Conservation (phyloP, 2,329 filamentous ascomycete genomes). For the Dothiorella sarmentorum region DNA sequence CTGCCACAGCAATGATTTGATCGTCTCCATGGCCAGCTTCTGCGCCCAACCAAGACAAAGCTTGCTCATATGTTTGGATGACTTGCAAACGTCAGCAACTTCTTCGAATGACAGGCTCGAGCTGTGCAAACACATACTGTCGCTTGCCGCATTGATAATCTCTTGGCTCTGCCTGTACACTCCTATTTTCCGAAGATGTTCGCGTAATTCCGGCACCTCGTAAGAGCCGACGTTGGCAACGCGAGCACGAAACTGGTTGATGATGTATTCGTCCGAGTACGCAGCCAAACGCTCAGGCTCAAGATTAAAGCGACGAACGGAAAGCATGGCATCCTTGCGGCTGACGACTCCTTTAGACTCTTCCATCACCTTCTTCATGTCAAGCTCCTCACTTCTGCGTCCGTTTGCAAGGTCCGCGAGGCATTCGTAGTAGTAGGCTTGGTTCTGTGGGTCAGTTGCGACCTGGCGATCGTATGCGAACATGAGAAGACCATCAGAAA, state of each 20-base stretch:
- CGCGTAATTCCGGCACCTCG: constrained; percentile 55
- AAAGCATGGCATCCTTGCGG: constrained; percentile 53
- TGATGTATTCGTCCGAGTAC: constrained; percentile 58
- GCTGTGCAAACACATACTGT: background rate
- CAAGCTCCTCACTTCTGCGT: constrained; percentile 55
- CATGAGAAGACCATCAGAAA: constrained; percentile 58
- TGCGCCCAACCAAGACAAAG: constrained; percentile 57
- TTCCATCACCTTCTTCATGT: constrained; percentile 55
- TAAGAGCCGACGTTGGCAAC: constrained; percentile 52
- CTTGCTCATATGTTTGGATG: constrained; percentile 61
- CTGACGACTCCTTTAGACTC: constrained; percentile 58
- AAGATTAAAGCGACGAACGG: constrained; percentile 60
- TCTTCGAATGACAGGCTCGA: background rate
- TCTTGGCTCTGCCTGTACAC: constrained; percentile 54
- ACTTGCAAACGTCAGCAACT: background rate
- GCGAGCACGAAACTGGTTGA: constrained; percentile 59
- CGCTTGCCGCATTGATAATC: constrained; percentile 39
- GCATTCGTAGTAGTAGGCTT: constrained; percentile 62
- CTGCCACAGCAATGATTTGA: constrained; percentile 55
- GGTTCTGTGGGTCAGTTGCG: constrained; percentile 51
- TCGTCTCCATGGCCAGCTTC: constrained; percentile 48
- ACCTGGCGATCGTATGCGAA: constrained; percentile 63
- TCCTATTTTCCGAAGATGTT: constrained; percentile 59
- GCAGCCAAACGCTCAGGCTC: constrained; percentile 39
- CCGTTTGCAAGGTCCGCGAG: constrained; percentile 58